Evolutionary conservation across 1,284 basidiomycete genomes (phyloP).

Genomic region (Cutaneotrichosporon dermatis): DNA sequence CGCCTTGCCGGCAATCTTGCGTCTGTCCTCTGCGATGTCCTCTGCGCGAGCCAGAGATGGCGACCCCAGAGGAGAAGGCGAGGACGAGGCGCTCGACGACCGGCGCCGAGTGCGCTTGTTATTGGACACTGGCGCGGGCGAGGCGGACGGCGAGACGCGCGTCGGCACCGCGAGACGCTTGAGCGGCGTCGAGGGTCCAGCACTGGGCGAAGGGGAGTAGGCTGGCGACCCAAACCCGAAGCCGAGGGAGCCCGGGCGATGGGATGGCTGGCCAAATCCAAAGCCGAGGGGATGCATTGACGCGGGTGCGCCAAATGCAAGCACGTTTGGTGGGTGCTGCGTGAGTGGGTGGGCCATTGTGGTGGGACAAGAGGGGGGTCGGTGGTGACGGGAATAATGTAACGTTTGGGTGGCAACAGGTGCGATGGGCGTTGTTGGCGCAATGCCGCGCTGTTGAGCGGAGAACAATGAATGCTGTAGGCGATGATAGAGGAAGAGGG

Average conservation of each 20-base stretch:
- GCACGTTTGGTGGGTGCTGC: slow-evolving; percentile 40
- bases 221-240: slow-evolving; percentile 16
- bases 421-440: not conserved
- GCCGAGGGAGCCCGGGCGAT: not conserved
- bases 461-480: too few relatives aligned
- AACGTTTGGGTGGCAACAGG: not conserved
- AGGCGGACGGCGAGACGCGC: slow-evolving; percentile 3
- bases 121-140: slow-evolving; percentile 16
- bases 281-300: slow-evolving; percentile 39
- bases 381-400: not conserved
- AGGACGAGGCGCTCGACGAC: slow-evolving; percentile 28
- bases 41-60: slow-evolving; percentile 15
- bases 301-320: slow-evolving; percentile 38
- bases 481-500: not conserved
- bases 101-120: slow-evolving; percentile 23
- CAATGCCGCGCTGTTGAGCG: too few relatives aligned
- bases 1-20: slow-evolving; percentile 18
- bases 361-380: not conserved
- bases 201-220: not conserved
- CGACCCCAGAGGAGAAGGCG: slow-evolving; percentile 21
- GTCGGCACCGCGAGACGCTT: slow-evolving; percentile 13
- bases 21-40: slow-evolving; percentile 12
- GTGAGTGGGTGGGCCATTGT: slow-evolving; percentile 44
- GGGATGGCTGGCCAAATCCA: slow-evolving; percentile 33
- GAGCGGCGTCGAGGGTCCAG: slow-evolving; percentile 9